Base-by-base conservation (phyloP, 1,284 basidiomycete species). In the Fomitopsis palustris region DNA sequence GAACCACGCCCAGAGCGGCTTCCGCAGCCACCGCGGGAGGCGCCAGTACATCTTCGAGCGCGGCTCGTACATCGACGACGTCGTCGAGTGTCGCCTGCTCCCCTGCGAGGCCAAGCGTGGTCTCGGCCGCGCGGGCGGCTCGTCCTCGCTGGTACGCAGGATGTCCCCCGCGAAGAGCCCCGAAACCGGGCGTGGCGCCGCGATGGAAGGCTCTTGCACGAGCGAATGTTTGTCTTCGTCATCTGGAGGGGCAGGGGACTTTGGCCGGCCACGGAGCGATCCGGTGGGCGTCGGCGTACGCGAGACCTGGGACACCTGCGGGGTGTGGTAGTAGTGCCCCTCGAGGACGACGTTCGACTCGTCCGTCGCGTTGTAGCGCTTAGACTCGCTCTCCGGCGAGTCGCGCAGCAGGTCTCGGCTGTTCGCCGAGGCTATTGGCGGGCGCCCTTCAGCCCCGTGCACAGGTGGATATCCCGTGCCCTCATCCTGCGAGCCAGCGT, bases 1-100 rank as follows among this genome's bases (percentile, higher is more conserved):
- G 62, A 82, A 73, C 88, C 91, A 95, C 33, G 83, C 86, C 55
- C 77, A 76, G 33, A 89, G 60, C 3, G 86, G 87, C 27, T 75
- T 73, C 35, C 76, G 73, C 39, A 83, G 68, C 72, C 75, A 76
- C 27, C 74, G 70, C 4, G 87, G 86, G 62, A 59, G 71, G 59
- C 38, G 71, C 65, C 63, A 76, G 74, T 65, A 81, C 61, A 66
- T 56, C 42, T 73, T 76, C 54, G 72, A 74, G 61, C 74, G 69
- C 53, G 70, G 69, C 56, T 81, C 80, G 63, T 77, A 78, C 8
- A 79, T 70, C 33, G 79, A 80, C 29, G 74, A 74, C 35, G 65
- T 62, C 12, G 64, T 59, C 10, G 71, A 73, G 49, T 62, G 33
- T 12, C 64, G 63, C 21, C 53, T 56, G 42, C 56, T 58, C 19